Conservation (phyloP, 148 eudicot species). For the Heliosperma pusillum region DNA sequence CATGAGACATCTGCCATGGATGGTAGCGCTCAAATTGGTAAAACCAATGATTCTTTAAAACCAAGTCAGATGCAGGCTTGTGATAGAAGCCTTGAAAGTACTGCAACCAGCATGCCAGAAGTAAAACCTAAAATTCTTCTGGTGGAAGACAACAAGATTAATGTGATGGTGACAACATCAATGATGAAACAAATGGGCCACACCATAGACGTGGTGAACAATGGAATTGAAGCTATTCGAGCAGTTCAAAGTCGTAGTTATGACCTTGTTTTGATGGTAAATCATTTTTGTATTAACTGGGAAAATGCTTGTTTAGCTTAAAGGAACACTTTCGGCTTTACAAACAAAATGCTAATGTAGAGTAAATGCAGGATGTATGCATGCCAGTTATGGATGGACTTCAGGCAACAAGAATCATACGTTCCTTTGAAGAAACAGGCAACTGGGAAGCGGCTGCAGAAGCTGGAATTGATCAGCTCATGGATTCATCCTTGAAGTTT, state of each 20-base stretch:
- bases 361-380: slow-evolving; percentile 69
- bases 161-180: slow-evolving; percentile 74
- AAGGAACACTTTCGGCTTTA: neutral
- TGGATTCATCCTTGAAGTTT: slow-evolving; percentile 24
- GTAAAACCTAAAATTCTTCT: slow-evolving; percentile 72
- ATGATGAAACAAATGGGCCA: slow-evolving; percentile 91
- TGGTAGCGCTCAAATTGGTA: slow-evolving; percentile 18
- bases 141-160: slow-evolving; percentile 86
- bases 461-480: slow-evolving; percentile 63
- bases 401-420: slow-evolving; percentile 81
- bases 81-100: slow-evolving; percentile 42
- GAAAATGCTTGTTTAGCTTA: neutral
- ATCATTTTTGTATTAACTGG: neutral
- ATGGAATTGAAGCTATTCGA: slow-evolving; percentile 86
- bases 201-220: slow-evolving; percentile 64
- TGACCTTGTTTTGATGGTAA: slow-evolving; percentile 89
- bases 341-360: neutral
- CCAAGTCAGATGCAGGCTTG: slow-evolving; percentile 25
- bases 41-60: slow-evolving; percentile 27
- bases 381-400: slow-evolving; percentile 99
- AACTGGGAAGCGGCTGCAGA: slow-evolving; percentile 75
- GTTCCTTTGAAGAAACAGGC: slow-evolving; percentile 81
- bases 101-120: slow-evolving; percentile 43
- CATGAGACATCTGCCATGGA: slow-evolving; percentile 14
- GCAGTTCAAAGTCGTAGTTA: slow-evolving; percentile 61